These are phyloP conservation scores for Globisporangium nagaii DNA, from an alignment of 352 stramenopile genomes.

Conservation along the genomic window DNA sequence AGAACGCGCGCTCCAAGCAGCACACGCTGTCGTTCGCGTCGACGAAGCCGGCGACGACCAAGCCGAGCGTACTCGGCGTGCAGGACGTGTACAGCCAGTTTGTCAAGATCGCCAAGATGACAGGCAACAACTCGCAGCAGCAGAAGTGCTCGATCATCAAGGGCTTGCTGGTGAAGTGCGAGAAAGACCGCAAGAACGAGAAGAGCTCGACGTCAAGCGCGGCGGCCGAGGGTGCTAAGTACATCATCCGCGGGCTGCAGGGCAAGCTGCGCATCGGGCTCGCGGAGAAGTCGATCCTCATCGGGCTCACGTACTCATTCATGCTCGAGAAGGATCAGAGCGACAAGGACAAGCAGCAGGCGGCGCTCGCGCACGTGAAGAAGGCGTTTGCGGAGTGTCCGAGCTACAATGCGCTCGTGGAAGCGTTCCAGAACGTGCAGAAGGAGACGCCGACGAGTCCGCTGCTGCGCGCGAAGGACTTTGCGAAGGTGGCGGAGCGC, in stretches of 20 bases:
- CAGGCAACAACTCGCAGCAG: slow-evolving; percentile 94
- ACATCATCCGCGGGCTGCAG: slow-evolving; percentile 97
- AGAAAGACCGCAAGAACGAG: slow-evolving; percentile 69
- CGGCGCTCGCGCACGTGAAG: slow-evolving; percentile 93
- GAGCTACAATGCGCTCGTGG: slow-evolving; percentile 93
- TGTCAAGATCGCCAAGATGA: slow-evolving; percentile 93
- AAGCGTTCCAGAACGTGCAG: slow-evolving; percentile 78
- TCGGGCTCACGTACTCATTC: slow-evolving; percentile 95
- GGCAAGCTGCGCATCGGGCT: slow-evolving; percentile 98
- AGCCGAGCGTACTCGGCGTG: slow-evolving; percentile 88
- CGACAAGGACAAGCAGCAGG: slow-evolving; percentile 85
- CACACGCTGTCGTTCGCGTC: slow-evolving; percentile 83
- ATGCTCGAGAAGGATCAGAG: slow-evolving; percentile 80
- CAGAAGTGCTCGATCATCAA: slow-evolving; percentile 98
- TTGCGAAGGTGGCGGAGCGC: slow-evolving; percentile 44
- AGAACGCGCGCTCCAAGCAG: slow-evolving; percentile 92
- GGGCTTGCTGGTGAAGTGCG: slow-evolving; percentile 91
- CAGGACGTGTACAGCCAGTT: slow-evolving; percentile 87
- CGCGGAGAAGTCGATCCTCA: slow-evolving; percentile 96
- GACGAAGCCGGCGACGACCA: slow-evolving; percentile 33
- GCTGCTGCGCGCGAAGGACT: slow-evolving; percentile 49
- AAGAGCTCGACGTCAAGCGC: slow-evolving; percentile 49
- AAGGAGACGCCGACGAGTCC: slow-evolving; percentile 27
- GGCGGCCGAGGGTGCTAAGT: slow-evolving; percentile 88
- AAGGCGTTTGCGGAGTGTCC: slow-evolving; percentile 97